These are phyloP conservation scores for Solanum stenotomum DNA, from an alignment of 257 asterid species.

Conservation along the genomic window DNA sequence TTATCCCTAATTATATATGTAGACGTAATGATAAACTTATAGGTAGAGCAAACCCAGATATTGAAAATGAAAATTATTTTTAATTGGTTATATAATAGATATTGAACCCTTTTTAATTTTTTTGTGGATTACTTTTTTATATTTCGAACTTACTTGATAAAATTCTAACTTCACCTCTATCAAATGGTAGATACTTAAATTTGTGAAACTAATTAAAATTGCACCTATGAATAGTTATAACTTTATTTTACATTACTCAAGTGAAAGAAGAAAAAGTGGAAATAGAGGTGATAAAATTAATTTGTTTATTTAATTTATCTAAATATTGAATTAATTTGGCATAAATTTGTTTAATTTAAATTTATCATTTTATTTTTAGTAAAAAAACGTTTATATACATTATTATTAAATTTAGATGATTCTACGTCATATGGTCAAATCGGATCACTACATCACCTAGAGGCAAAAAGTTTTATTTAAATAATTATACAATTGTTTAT, in stretches of 20 bases:
- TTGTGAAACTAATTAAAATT: too few relatives aligned
- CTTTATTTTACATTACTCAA: not conserved
- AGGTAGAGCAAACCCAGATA: not conserved
- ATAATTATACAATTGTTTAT: not conserved
- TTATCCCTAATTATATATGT: not conserved
- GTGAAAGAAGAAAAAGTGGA: not conserved
- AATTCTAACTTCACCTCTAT: too few relatives aligned
- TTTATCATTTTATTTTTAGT: not conserved
- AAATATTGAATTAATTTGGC: not conserved
- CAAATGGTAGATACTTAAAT: not conserved
- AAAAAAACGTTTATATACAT: not conserved
- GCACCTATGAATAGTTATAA: not conserved
- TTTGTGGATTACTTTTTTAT: too few relatives aligned
- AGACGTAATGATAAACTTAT: not conserved
- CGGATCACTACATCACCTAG: not conserved
- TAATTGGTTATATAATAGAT: too few relatives aligned
- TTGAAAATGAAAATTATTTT: too few relatives aligned
- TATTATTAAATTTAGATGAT: not conserved
- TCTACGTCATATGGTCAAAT: not conserved
- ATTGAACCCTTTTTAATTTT: rapidly evolving
- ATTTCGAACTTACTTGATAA: too few relatives aligned
- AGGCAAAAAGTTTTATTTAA: not conserved
- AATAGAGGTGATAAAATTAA: not conserved
- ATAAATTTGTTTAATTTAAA: too few relatives aligned
- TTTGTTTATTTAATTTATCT: too few relatives aligned